Base-by-base conservation (phyloP, 2,329 filamentous ascomycete genomes). In the Metarhizium brunneum region DNA sequence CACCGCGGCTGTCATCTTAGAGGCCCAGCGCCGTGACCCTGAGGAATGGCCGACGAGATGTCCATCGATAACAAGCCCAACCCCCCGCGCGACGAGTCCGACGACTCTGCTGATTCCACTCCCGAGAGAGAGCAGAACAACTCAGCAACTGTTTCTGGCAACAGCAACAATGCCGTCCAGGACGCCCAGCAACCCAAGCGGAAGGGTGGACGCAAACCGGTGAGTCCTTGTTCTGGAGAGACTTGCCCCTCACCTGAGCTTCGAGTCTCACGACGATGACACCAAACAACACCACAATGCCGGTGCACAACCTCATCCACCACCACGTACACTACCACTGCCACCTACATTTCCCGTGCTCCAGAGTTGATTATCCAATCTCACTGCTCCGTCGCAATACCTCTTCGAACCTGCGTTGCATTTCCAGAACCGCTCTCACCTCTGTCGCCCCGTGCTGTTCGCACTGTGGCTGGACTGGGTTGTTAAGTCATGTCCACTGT, bases 141-240 rank as follows among this genome's bases (percentile, higher is more conserved):
- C 52, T 66, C 70, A 52, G 64, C 70, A 55, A 65, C 69, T 56
- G 64, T 63, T 60, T 53, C 56, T 30, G 42, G 43, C 16, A 47
- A 35, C 51, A 63, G 53, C 61, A 68, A 65, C 60, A 64, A 64
- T 56, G 66, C 65, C 59, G 67, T 72, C 32, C 79, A 79, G 61
- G 81, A 84, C 65, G 71, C 70, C 62, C 81, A 82, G 67, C 82
- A 84, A 60, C 91, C 92, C 69, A 99, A 99, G 80, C 85, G 94
- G 68, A 99, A 99, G 78, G 94, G 94, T 67, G 94, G 94, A 59
- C 86, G 94, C 68, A 99, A 97, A 78, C 94, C 94, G 68, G 94
- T 97, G 85, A 72, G 81, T 96, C 50, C 36, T 50, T 11, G 32
- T 35, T 11, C 32, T 45, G 18, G 35, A 38, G 29, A 38, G 30